Conservation (phyloP, 352 stramenopile species). For the Globisporangium canariense region DNA sequence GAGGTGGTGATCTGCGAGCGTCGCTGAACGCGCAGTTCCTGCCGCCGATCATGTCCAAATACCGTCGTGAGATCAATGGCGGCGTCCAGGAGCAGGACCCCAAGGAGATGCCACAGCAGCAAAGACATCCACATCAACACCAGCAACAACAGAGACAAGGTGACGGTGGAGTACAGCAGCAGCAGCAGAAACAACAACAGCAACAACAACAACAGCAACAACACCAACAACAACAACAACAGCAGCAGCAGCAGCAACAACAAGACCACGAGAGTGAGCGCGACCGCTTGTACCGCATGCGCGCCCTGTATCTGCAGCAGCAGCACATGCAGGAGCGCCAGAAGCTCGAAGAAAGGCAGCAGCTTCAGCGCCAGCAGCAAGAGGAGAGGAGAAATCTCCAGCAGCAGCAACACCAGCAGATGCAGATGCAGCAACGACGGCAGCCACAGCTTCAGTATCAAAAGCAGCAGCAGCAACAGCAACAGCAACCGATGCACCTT, state of each 20-base stretch:
- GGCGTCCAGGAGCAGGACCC: constrained; percentile 30
- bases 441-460: background rate
- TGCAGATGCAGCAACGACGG: background rate
- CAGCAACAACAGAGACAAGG: constrained; percentile 28
- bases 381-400: constrained; percentile 15
- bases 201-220: constrained; percentile 36
- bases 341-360: constrained; percentile 8
- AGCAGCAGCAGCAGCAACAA: constrained; percentile 25
- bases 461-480: background rate
- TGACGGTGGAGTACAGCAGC: background rate
- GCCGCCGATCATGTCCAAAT: constrained; percentile 5
- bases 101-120: constrained; percentile 24
- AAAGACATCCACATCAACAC: constrained; percentile 32
- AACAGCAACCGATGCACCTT: background rate
- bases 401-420: constrained; percentile 6
- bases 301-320: constrained; percentile 17
- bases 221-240: constrained; percentile 31
- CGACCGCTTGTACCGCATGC: constrained; percentile 16
- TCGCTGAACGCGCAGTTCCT: constrained; percentile 12
- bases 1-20: background rate
- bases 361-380: constrained; percentile 21
- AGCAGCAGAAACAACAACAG: constrained; percentile 25
- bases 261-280: constrained; percentile 13
- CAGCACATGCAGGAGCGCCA: constrained; percentile 16
- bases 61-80: constrained; percentile 1